Evolutionary conservation across 805 yeast species (phyloP).

Genomic region (Nakazawaea ernobii): DNA sequence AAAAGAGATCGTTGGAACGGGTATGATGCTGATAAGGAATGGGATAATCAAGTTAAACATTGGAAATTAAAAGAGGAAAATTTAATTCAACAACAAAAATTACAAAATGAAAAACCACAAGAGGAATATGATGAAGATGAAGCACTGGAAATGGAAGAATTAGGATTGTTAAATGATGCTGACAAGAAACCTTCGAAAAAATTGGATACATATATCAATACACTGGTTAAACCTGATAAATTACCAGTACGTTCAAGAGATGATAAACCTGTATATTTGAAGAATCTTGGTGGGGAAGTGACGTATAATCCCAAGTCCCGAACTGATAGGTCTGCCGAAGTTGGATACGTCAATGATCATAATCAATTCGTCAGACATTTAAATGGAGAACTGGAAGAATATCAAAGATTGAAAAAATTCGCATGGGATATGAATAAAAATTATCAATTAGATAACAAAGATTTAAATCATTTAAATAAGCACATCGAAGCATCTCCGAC

Average conservation of each 20-base stretch:
- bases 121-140: slow-evolving; percentile 34
- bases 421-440: slow-evolving; percentile 34
- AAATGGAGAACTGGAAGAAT: slow-evolving; percentile 52
- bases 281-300: slow-evolving; percentile 36
- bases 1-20: slow-evolving; percentile 84
- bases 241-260: slow-evolving; percentile 57
- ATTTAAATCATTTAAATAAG: slow-evolving; percentile 18
- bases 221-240: slow-evolving; percentile 21
- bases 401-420: slow-evolving; percentile 40
- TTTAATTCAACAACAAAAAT: slow-evolving; percentile 15
- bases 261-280: slow-evolving; percentile 69
- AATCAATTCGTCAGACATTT: slow-evolving; percentile 48
- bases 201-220: slow-evolving; percentile 8
- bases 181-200: not conserved
- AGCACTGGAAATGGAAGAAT: slow-evolving; percentile 33
- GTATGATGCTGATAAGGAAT: slow-evolving; percentile 53
- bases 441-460: slow-evolving; percentile 2
- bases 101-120: slow-evolving; percentile 8
- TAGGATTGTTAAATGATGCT: slow-evolving; percentile 27
- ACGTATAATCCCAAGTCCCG: slow-evolving; percentile 53
- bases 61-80: slow-evolving; percentile 36
- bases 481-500: slow-evolving; percentile 43
- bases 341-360: slow-evolving; percentile 27
- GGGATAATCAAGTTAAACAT: slow-evolving; percentile 40
- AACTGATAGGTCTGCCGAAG: slow-evolving; percentile 25